Conservation (phyloP, 2,329 filamentous ascomycete species). For the Paecilomyces variotii region DNA sequence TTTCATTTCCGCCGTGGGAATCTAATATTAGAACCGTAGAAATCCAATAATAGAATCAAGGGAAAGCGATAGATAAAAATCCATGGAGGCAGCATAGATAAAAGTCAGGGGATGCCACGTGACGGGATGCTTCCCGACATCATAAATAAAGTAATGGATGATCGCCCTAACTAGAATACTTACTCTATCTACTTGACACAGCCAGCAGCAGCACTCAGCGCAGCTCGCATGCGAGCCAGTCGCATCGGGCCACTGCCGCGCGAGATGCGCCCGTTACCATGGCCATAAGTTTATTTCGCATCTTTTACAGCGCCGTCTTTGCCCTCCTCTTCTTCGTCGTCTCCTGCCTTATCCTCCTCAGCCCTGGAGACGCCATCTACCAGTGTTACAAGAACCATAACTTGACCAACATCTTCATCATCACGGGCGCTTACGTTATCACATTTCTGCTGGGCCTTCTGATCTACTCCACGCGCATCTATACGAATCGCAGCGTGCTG, state of each 20-base stretch:
- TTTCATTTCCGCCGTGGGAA: neutral
- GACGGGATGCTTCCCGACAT: neutral
- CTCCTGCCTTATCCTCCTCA: conserved; percentile 65
- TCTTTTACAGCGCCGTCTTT: conserved; percentile 76
- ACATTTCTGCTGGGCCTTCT: conserved; percentile 63
- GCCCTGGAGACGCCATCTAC: conserved; percentile 71
- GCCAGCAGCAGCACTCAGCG: conserved; percentile 1
- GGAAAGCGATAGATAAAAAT: too few species aligned
- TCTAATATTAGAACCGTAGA: too few species aligned
- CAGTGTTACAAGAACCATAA: conserved; percentile 62
- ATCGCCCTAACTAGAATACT: neutral
- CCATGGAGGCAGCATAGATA: neutral
- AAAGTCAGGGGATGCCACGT: neutral
- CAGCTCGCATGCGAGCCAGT: conserved; percentile 4
- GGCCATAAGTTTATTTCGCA: conserved; percentile 53
- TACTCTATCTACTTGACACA: neutral
- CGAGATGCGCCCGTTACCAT: conserved; percentile 18
- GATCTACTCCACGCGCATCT: conserved; percentile 76
- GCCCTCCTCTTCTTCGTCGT: conserved; percentile 67
- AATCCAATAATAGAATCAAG: too few species aligned
- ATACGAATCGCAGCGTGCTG: conserved; percentile 72
- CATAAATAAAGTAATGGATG: neutral
- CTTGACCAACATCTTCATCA: conserved; percentile 73
- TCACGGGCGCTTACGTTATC: conserved; percentile 66
- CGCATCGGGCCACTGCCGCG: conserved; percentile 8